These are phyloP conservation scores for Fistulifera solaris DNA, from an alignment of 108 stramenopile genomes.

Conservation along the genomic window DNA sequence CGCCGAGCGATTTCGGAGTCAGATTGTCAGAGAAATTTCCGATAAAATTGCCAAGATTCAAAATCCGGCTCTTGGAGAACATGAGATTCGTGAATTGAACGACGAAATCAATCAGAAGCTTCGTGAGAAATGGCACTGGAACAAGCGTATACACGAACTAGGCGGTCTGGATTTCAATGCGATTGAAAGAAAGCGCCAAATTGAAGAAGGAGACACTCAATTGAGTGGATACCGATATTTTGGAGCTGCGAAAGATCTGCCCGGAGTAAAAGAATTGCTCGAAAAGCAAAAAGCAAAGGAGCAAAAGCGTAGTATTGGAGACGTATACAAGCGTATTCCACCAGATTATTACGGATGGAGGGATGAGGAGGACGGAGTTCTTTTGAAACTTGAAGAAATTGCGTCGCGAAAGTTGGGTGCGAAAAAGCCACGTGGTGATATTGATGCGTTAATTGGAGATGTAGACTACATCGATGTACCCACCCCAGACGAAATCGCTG, in stretches of 20 bases:
- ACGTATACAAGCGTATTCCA: slow-evolving; percentile 78
- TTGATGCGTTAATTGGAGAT: slow-evolving; percentile 2
- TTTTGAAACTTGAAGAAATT: slow-evolving; percentile 70
- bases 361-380: slow-evolving; percentile 88
- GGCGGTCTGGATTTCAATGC: slow-evolving; percentile 80
- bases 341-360: slow-evolving; percentile 89
- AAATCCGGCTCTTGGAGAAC: slow-evolving; percentile 90
- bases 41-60: slow-evolving; percentile 83
- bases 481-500: slow-evolving; percentile 49
- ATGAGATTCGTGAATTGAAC: slow-evolving; percentile 94
- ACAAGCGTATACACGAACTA: slow-evolving; percentile 79
- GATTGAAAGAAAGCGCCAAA: slow-evolving; percentile 54
- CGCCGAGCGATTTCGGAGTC: slow-evolving; percentile 60
- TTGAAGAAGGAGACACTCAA: slow-evolving; percentile 53
- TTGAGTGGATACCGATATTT: slow-evolving; percentile 87
- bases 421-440: slow-evolving; percentile 17
- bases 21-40: slow-evolving; percentile 83
- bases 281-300: slow-evolving; percentile 41
- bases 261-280: slow-evolving; percentile 90
- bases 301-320: slow-evolving; percentile 35
- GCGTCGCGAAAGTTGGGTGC: slow-evolving; percentile 20
- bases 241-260: slow-evolving; percentile 91
- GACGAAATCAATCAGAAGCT: slow-evolving; percentile 95
- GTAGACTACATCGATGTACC: slow-evolving; percentile 42
- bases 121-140: slow-evolving; percentile 92